Evolutionary conservation across 2,329 filamentous ascomycete species (phyloP).

Genomic region (Leptographium lundbergii): DNA sequence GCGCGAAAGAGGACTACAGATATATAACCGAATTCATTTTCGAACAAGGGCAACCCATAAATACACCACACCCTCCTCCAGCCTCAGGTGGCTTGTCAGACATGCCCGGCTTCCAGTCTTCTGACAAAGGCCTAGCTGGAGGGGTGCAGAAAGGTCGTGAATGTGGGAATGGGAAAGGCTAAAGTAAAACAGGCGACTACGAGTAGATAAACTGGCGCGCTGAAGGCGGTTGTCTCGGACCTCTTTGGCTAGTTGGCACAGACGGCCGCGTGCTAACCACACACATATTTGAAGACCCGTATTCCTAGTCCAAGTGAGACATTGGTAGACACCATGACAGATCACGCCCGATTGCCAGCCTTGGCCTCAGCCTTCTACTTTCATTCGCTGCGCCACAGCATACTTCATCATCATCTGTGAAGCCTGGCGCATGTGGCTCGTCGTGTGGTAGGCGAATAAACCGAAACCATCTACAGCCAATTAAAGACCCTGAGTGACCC

Average conservation of each 20-base stretch:
- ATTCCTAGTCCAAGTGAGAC: constrained; percentile 17
- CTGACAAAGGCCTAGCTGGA: not conserved
- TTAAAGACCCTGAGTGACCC: not conserved
- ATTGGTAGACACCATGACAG: constrained; percentile 17
- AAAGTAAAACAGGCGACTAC: not conserved
- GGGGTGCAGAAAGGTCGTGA: not conserved
- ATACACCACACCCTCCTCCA: not conserved
- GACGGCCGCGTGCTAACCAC: not conserved
- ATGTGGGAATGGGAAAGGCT: not conserved
- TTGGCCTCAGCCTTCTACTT: not conserved
- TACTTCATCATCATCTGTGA: not conserved
- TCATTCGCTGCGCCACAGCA: not conserved
- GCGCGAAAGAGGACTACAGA: not conserved
- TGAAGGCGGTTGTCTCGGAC: not conserved
- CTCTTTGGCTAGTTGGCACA: not conserved
- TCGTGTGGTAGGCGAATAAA: not conserved
- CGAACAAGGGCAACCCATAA: not conserved
- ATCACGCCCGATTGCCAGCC: not conserved
- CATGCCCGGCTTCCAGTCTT: not conserved
- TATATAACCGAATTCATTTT: not conserved
- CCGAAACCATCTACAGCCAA: not conserved
- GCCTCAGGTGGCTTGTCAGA: not conserved
- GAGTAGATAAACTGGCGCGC: not conserved
- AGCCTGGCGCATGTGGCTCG: not conserved
- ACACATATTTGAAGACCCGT: constrained; percentile 15